phyloP scores from a whole-genome alignment of 169 alveolate species.

The Cryptosporidium andersoni region DNA sequence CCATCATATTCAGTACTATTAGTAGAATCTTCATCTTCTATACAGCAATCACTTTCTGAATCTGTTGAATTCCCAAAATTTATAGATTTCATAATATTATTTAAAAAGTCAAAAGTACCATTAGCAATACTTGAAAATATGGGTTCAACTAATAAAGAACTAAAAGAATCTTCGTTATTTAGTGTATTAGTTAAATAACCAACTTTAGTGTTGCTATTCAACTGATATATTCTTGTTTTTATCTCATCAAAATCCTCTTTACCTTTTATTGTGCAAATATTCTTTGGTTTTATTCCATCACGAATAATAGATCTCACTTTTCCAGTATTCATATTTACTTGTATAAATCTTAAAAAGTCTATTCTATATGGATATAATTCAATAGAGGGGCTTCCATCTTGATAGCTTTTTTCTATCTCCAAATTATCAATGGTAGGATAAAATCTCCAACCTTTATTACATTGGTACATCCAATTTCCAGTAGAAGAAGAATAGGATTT shows the following conservation, averaged over 20 bases:
- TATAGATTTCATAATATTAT: constrained; percentile 1
- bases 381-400: neutral
- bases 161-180: neutral
- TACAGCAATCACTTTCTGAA: no score
- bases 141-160: neutral
- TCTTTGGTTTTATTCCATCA: neutral
- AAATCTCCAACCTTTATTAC: constrained; percentile 30
- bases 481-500: neutral
- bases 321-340: constrained; percentile 21
- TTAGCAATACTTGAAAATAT: neutral
- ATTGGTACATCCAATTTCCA: constrained; percentile 12
- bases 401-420: constrained; percentile 3
- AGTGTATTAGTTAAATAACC: neutral
- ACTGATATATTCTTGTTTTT: no score
- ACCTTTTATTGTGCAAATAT: no score
- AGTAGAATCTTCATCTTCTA: neutral
- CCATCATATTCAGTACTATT: no score
- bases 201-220: no score
- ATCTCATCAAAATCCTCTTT: no score
- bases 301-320: constrained; percentile 11
- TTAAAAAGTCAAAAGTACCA: neutral
- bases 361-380: constrained; percentile 23
- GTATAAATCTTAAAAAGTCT: neutral
- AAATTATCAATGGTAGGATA: neutral
- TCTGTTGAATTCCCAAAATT: neutral